Percentiles rank a stretch among this genome's conserved stretches.
These are phyloP conservation scores for Rutstroemia sp. DNA, from an alignment of 2,329 filamentous ascomycete genomes.

Conservation along the genomic window DNA sequence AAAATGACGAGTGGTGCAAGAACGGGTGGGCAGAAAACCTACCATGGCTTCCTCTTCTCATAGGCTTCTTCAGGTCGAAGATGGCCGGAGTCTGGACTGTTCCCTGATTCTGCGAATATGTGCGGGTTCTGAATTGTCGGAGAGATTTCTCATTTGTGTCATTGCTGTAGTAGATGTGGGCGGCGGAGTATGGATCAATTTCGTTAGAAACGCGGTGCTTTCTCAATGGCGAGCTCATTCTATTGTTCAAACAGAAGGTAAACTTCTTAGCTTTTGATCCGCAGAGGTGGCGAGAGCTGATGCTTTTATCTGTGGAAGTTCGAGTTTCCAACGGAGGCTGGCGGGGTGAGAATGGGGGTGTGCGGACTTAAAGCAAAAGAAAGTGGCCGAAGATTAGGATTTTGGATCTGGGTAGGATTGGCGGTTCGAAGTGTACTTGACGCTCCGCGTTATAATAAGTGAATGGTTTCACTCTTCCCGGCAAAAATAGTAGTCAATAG, in stretches of 20 bases:
- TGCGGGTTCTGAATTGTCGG: conserved; percentile 24
- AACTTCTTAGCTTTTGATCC: background rate
- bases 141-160: conserved; percentile 19
- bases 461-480: too few relatives aligned
- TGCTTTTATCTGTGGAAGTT: background rate
- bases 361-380: too few relatives aligned
- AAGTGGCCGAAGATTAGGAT: too few relatives aligned
- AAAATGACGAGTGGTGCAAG: background rate
- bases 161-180: conserved; percentile 28
- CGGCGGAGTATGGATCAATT: conserved; percentile 26
- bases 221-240: conserved; percentile 19
- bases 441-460: too few relatives aligned
- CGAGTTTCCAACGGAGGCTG: too few relatives aligned
- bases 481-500: too few relatives aligned
- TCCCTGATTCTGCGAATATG: conserved; percentile 24
- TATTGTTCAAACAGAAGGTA: background rate
- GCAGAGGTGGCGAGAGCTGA: background rate
- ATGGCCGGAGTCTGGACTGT: conserved; percentile 8
- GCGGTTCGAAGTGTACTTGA: too few relatives aligned
- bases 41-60: conserved; percentile 29
- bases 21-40: conserved; percentile 1
- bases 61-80: conserved; percentile 20
- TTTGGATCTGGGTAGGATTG: too few relatives aligned
- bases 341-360: too few relatives aligned
- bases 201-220: conserved; percentile 20